These are phyloP conservation scores for Boletellus dicymbophilus DNA, from an alignment of 1,284 basidiomycete species.

Conservation along the genomic window DNA sequence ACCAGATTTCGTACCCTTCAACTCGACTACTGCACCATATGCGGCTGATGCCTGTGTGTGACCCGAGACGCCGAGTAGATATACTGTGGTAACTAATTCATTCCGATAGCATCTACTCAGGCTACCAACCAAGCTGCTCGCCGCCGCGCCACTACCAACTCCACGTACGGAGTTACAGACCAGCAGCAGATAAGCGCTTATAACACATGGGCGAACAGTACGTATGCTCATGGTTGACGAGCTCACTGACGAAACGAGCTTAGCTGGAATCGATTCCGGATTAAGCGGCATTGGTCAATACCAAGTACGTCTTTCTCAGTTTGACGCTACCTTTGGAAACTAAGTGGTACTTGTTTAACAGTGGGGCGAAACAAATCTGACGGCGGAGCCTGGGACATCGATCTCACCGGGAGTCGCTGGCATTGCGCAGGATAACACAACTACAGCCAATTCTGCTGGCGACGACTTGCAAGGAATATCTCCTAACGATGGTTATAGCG, in stretches of 20 bases:
- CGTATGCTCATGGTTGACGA: slow-evolving; percentile 6
- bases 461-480: slow-evolving; percentile 44
- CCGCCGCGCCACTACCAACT: slow-evolving; percentile 16
- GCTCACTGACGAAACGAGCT: slow-evolving; percentile 6
- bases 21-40: slow-evolving; percentile 47
- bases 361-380: slow-evolving; percentile 56
- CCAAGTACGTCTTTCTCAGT: no score
- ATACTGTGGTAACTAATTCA: slow-evolving; percentile 1
- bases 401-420: slow-evolving; percentile 35
- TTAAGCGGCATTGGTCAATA: slow-evolving; percentile 57
- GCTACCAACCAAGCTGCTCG: no score
- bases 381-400: slow-evolving; percentile 42
- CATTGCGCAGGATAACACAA: slow-evolving; percentile 30
- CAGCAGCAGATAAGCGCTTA: slow-evolving; percentile 54
- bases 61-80: not conserved
- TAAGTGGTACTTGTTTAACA: slow-evolving; percentile 24
- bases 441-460: slow-evolving; percentile 35
- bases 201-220: slow-evolving; percentile 50
- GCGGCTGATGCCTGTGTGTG: slow-evolving; percentile 36
- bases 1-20: slow-evolving; percentile 61
- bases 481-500: slow-evolving; percentile 65
- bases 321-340: no score
- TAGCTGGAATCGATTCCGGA: slow-evolving; percentile 45
- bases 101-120: slow-evolving; percentile 13
- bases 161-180: slow-evolving; percentile 49